Evolutionary conservation across 2,329 filamentous ascomycete genomes (phyloP).

Genomic region (Aspergillus sp.): DNA sequence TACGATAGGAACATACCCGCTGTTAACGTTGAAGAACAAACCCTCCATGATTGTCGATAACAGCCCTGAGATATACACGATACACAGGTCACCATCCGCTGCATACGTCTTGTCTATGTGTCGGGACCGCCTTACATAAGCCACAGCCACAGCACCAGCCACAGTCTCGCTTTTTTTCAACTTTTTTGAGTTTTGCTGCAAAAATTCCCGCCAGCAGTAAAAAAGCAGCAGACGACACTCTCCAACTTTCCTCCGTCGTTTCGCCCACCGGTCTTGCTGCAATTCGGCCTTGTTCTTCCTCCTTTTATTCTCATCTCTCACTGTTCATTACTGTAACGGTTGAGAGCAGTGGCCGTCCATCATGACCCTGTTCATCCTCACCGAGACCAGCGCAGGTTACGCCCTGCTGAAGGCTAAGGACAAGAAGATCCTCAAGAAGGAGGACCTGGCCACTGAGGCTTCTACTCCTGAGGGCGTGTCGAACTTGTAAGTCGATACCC

Average conservation of each 20-base stretch:
- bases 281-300: constrained; percentile 15
- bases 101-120: neutral
- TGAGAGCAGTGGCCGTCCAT: constrained; percentile 33
- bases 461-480: constrained; percentile 77
- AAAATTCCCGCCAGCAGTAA: constrained; percentile 28
- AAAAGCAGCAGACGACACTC: constrained; percentile 11
- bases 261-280: constrained; percentile 24
- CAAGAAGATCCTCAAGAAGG: constrained; percentile 92
- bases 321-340: constrained; percentile 12
- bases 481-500: constrained; percentile 60
- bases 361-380: constrained; percentile 89
- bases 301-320: constrained; percentile 16
- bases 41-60: constrained; percentile 63
- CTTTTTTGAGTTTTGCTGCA: constrained; percentile 28
- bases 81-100: neutral
- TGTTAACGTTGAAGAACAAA: constrained; percentile 89
- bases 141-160: constrained; percentile 22
- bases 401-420: constrained; percentile 97
- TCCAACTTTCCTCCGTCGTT: constrained; percentile 19
- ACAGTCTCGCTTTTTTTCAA: constrained; percentile 27
- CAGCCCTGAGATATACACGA: neutral
- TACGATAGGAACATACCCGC: constrained; percentile 58
- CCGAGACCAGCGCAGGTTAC: constrained; percentile 93
- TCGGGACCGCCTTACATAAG: constrained; percentile 24
- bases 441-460: constrained; percentile 68